Conservation (phyloP, 1,139 yeast genomes). For the Kodamaea suecica region DNA sequence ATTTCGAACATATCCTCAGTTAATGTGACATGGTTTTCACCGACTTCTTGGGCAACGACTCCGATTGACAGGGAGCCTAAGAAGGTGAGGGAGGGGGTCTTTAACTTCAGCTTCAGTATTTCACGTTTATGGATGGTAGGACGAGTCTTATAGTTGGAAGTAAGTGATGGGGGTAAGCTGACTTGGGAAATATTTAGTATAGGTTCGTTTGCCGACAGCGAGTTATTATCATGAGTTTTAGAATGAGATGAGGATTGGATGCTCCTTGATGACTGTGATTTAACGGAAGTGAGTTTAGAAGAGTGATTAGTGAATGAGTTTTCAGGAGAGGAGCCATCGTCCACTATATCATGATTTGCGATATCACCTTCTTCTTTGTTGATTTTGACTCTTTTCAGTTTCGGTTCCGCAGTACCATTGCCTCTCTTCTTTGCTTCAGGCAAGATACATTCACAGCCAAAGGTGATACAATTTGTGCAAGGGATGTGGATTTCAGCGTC, state of each 20-base stretch:
- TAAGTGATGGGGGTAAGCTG: constrained; percentile 44
- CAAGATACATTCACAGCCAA: constrained; percentile 68
- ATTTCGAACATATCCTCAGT: constrained; percentile 42
- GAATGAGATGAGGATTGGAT: background rate
- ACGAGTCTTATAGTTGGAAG: constrained; percentile 40
- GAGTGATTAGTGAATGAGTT: background rate
- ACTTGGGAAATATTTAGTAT: constrained; percentile 44
- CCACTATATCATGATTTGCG: constrained; percentile 4
- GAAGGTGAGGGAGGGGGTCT: constrained; percentile 33
- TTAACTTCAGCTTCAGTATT: constrained; percentile 22
- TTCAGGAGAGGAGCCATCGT: constrained; percentile 7
- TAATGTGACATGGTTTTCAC: constrained; percentile 44
- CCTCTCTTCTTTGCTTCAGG: constrained; percentile 58
- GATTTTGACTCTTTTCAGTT: constrained; percentile 19
- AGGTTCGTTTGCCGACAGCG: constrained; percentile 28
- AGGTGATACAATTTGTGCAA: constrained; percentile 73
- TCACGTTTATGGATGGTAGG: constrained; percentile 41
- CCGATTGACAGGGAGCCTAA: constrained; percentile 43
- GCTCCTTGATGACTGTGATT: background rate
- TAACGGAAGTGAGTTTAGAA: background rate
- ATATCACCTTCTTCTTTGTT: constrained; percentile 4
- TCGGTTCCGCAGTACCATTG: constrained; percentile 24
- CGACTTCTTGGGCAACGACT: constrained; percentile 40
- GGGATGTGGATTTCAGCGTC: constrained; percentile 67
- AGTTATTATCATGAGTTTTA: background rate